Evolutionary conservation across 2,329 filamentous ascomycete species (phyloP), one percentile per base, ranked within the genome.

Genomic region (Sarocladium kiliense): DNA sequence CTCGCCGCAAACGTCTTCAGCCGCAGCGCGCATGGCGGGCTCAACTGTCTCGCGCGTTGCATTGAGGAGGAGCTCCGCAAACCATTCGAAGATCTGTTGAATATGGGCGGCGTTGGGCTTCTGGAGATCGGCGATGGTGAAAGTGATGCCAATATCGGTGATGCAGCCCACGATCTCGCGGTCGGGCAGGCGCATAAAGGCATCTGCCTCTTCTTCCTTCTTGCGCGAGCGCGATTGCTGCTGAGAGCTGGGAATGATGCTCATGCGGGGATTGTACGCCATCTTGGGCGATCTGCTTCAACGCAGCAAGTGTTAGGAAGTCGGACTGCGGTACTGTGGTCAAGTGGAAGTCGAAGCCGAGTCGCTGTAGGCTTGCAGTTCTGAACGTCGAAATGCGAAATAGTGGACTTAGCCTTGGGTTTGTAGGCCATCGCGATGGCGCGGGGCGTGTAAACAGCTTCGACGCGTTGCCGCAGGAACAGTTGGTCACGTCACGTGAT

Each of bases 11-110:
- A 96, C 75, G 63, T 97, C 89, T 62, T 96, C 89, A 18, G 90
- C 88, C 0, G 93, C 93, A 14, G 92, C 91, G 66, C 87, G 87
- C 91, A 99, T 96, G 7, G 92, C 91, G 10, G 94, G 94, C 67
- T 96, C 91, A 58, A 99, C 88, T 5, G 91, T 91, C 62, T 96
- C 91, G 63, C 91, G 88, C 34, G 92, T 97, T 55, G 89, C 87
- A 74, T 96, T 97, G 76, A 97, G 90, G 26, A 97, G 82, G 18
- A 97, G 79, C 67, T 97, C 92, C 57, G 91, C 92, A 63, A 99
- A 94, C 88, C 91, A 96, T 78, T 99, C 94, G 68, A 97, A 96
- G 54, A 99, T 91, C 77, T 94, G 91, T 72, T 99, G 94, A 54
- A 97, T 92, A 66, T 96, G 91, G 58, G 93, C 84, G 2, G 94